Evolutionary conservation across 768 basidiomycete genomes (phyloP), one percentile per base, ranked within the genome.

Genomic region (Gymnopilus dilepis): DNA sequence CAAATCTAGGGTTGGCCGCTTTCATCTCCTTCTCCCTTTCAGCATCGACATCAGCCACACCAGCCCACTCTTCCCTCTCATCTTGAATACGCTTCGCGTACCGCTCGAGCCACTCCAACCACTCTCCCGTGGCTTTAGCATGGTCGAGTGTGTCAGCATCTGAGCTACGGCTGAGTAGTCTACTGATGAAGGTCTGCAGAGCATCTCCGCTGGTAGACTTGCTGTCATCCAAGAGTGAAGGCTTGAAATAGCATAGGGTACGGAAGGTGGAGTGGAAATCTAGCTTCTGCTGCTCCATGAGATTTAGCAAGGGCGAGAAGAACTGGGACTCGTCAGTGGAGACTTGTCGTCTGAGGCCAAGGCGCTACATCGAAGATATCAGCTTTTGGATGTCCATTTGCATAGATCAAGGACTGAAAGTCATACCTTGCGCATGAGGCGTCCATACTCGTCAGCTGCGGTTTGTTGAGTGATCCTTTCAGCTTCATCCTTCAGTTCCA

Each of bases 201-300:
- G 70, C 53, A 4, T 51, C 50, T 7, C 22, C 42, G n/a, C 59
- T 37, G 1, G 37, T 30, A 8, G 33, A 42, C 17, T 34, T 19
- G 8, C 34, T 8, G n/a, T 67, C 21, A 17, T 43, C 53, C 28
- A 66, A 28, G 12, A 72, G 30, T 21, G 69, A 63, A 13, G 88
- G 83, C 15, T 77, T 78, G 83, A 97, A 95, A 41, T 73, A 75
- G 2, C 81, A 78, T 8, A 99, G 78, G 3, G 73, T 78, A 24
- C 97, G 86, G 82, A 98, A 94, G 3, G 94, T 90, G 13, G 84
- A 82, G 69, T 95, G 88, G 76, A 95, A 97, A 76, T 99, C 97
- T n/a, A 98, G 80, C 52, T 80, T 78, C 64, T 95, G 85, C 1
- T 74, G 72, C 59, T 89, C 84, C 77, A 99, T 84, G 33, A 96